Evolutionary conservation across 148 eudicot species (phyloP), one percentile per base, ranked within the genome.

Genomic region (Talinum fruticosum): DNA sequence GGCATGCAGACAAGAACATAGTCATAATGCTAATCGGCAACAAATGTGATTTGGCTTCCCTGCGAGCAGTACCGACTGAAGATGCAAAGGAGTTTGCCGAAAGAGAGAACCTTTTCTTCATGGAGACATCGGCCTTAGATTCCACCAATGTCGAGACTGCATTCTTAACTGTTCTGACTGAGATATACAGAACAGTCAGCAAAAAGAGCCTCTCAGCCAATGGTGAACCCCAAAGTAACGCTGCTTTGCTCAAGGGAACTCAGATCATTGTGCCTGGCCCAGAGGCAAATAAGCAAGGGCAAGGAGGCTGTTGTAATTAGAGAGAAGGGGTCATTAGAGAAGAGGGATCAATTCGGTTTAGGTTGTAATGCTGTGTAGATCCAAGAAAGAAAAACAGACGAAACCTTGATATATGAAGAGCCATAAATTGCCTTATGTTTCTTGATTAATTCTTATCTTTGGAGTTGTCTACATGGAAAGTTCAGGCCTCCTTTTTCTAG

Each of bases 41-140:
- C 79, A 83, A 83, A 32, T 68, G 83, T 32, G 86, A 83, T 57
- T 64, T 83, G 76, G 83, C 73, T 33, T 76, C 83, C 35, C 83
- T 83, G 2, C 75, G 86, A 49, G 86, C 86, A 21, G 86, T 83
- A 0, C 86, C 83, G 15, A 49, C 38, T 10, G 86, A 83, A 80
- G 86, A 83, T 74, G 86, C 86, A 37, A 80, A 83, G 72, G 86
- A 83, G 72, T 83, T 83, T 80, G 86, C 83, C 13, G 86, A 83
- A 69, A 80, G 83, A 74, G 86, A 83, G 78, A 83, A 83, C 51
- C 86, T 80, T 37, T 80, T 74, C 73, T 83, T 83, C 41, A 83
- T 83, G 86, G 86, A 83, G 69, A 83, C 86, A 1, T 83, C 86
- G 3, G 86, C 86, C 35, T 61, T 83, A 69, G 83, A 83, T 15